These are phyloP conservation scores for Fusarium neocosmosporiellum DNA, from an alignment of 2,329 filamentous ascomycete species.

Conservation along the genomic window DNA sequence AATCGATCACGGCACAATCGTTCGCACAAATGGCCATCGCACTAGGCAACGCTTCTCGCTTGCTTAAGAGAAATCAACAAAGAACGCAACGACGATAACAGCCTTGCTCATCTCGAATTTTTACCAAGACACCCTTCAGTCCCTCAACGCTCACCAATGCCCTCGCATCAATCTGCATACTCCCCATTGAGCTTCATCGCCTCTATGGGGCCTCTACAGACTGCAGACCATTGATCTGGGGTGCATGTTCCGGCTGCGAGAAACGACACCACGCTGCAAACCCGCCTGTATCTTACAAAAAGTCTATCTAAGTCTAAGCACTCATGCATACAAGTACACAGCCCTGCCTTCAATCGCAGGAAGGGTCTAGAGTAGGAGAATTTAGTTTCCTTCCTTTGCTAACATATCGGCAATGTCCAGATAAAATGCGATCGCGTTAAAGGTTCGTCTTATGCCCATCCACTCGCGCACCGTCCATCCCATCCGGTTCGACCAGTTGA, in stretches of 20 bases:
- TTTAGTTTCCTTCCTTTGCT: conserved; percentile 69
- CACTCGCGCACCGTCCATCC: conserved; percentile 64
- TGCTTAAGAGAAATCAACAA: neutral
- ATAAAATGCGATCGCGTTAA: conserved; percentile 76
- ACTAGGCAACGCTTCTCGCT: neutral
- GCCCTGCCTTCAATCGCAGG: neutral
- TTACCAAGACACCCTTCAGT: neutral
- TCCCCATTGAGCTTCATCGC: neutral
- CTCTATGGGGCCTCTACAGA: neutral
- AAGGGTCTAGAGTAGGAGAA: neutral
- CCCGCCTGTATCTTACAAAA: conserved; percentile 2
- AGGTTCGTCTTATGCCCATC: conserved; percentile 66
- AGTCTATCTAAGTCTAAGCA: conserved; percentile 2
- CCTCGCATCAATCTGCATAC: neutral
- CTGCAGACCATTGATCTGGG: neutral
- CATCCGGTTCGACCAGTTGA: conserved; percentile 74
- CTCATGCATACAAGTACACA: neutral
- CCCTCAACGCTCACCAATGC: neutral
- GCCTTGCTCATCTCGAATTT: neutral
- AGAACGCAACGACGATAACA: neutral
- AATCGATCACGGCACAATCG: neutral
- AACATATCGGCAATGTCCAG: conserved; percentile 76
- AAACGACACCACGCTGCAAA: neutral
- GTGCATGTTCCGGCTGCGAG: neutral
- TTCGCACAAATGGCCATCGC: neutral